phyloP scores from a whole-genome alignment of 1,284 basidiomycete genomes.

The Stereum hirsutum region DNA sequence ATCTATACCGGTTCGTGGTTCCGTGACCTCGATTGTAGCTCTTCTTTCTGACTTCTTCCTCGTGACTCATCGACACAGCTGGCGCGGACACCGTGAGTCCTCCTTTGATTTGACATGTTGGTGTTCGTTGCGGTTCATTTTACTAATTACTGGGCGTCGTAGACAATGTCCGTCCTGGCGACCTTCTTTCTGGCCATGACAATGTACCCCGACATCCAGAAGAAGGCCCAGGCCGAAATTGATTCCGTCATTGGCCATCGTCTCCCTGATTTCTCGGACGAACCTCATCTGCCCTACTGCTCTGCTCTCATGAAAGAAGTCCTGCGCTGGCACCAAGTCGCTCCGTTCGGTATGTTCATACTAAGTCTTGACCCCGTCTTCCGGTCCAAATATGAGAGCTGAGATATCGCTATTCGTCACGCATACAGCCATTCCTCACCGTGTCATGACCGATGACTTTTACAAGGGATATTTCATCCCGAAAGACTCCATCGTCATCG shows the following conservation, averaged over 20 bases:
- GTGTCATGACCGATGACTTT: slow-evolving; percentile 20
- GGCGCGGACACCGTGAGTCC: slow-evolving; percentile 13
- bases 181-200: slow-evolving; percentile 21
- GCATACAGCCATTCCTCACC: slow-evolving; percentile 15
- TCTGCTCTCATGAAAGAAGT: slow-evolving; percentile 24
- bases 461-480: slow-evolving; percentile 23
- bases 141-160: not conserved
- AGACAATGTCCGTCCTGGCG: slow-evolving; percentile 13
- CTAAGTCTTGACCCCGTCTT: too few relatives aligned
- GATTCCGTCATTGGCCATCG: slow-evolving; percentile 20
- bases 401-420: too few relatives aligned
- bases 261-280: slow-evolving; percentile 25
- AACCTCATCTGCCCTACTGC: slow-evolving; percentile 21
- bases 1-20: slow-evolving; percentile 12
- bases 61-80: slow-evolving; percentile 6
- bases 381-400: not conserved
- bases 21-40: not conserved
- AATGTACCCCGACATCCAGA: slow-evolving; percentile 21
- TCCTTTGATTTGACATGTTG: too few relatives aligned
- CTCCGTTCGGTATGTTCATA: slow-evolving; percentile 17
- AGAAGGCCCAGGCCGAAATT: slow-evolving; percentile 21
- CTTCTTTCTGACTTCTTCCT: not conserved
- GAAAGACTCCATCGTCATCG: slow-evolving; percentile 14
- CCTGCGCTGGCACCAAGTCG: slow-evolving; percentile 23
- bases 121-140: not conserved